Evolutionary conservation across 495 filamentous ascomycete genomes (phyloP).

Genomic region (Hypoxylon lienhwacheense): DNA sequence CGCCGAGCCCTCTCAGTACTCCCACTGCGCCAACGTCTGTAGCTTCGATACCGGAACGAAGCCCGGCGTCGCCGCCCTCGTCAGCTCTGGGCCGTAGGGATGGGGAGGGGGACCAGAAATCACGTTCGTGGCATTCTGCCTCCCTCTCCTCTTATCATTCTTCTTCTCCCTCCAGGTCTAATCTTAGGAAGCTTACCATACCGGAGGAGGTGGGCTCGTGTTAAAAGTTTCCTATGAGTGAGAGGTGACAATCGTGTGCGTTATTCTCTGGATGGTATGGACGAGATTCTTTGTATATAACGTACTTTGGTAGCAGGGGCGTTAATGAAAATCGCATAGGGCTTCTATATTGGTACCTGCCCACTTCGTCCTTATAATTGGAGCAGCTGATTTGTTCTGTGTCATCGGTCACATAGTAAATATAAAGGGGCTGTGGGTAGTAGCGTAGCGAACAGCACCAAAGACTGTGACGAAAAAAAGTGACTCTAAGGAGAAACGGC

Average conservation of each 20-base stretch:
- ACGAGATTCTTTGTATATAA: no score
- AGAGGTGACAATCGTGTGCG: background rate
- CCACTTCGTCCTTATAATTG: background rate
- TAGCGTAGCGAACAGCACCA: no score
- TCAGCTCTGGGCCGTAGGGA: constrained; percentile 17
- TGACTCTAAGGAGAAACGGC: no score
- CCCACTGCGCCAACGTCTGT: constrained; percentile 34
- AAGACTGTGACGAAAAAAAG: no score
- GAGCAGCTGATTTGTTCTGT: background rate
- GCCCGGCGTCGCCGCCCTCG: constrained; percentile 5
- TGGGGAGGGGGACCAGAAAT: no score
- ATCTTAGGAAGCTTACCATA: no score
- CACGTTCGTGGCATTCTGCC: background rate
- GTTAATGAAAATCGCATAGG: background rate
- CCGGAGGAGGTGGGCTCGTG: background rate
- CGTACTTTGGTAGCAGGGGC: background rate
- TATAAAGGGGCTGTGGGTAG: no score
- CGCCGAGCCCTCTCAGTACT: constrained; percentile 18
- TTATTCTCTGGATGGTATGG: no score
- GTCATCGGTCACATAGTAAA: no score
- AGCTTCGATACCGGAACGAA: constrained; percentile 18
- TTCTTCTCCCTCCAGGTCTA: background rate
- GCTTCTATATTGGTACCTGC: no score
- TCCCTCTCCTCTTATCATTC: background rate
- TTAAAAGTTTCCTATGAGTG: background rate